A percentile compares a stretch with the other conserved stretches of the same genome.
phyloP scores from a whole-genome alignment of 345 rosid species.

The Zanthoxylum bungeanum region DNA sequence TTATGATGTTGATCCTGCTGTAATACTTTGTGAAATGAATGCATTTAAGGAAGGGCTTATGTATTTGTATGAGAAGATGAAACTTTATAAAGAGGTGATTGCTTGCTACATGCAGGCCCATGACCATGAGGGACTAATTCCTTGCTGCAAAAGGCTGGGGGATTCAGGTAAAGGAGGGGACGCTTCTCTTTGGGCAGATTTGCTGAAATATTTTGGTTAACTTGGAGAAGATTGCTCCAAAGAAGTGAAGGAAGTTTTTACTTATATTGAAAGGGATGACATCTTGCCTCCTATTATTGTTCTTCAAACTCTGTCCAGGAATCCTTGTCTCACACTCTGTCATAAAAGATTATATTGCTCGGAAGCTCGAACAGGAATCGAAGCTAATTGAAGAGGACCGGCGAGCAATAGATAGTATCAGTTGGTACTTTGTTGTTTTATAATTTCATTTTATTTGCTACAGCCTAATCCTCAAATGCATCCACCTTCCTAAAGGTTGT shows the following conservation, averaged over 20 bases:
- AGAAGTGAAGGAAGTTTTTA: constrained; percentile 91
- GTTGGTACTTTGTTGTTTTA: no score
- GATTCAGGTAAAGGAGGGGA: constrained; percentile 94
- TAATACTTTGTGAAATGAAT: constrained; percentile 96
- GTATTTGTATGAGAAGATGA: constrained; percentile 94
- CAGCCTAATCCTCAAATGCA: neutral
- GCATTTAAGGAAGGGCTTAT: constrained; percentile 80
- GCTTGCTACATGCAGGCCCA: constrained; percentile 98
- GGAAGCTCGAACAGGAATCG: constrained; percentile 95
- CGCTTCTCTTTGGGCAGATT: constrained; percentile 96
- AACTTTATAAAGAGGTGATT: constrained; percentile 90
- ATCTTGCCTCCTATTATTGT: constrained; percentile 96
- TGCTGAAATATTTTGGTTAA: constrained; percentile 96
- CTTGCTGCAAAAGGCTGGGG: constrained; percentile 93
- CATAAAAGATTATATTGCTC: constrained; percentile 89
- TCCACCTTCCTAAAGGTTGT: neutral
- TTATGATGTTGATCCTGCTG: constrained; percentile 95
- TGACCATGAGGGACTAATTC: constrained; percentile 91
- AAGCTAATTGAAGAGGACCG: constrained; percentile 93
- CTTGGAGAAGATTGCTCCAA: constrained; percentile 97
- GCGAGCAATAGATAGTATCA: constrained; percentile 87
- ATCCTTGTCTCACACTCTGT: constrained; percentile 97
- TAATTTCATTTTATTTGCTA: no score
- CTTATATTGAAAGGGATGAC: constrained; percentile 89
- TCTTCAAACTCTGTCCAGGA: constrained; percentile 85